Base-by-base conservation (phyloP, 225 moss, liverwort and hornwort genomes). In the Polytrichum commune region DNA sequence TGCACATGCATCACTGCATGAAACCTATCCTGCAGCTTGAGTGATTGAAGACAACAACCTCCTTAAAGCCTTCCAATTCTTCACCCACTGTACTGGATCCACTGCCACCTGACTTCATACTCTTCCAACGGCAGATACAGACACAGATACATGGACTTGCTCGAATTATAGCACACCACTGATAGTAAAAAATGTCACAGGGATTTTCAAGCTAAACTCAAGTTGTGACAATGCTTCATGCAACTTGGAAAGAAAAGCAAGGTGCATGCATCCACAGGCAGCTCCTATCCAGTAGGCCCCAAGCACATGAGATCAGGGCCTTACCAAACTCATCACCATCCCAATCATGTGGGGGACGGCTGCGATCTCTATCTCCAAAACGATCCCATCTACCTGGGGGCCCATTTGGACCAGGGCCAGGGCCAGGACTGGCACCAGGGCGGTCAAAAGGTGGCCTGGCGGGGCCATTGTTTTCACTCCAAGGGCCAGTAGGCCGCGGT, bases 351-450 rank as follows among this genome's bases (percentile, higher is more conserved):
- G 89, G 61, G 72, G 79, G 81, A 56, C 98, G 98, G 18, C 91
- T 90, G 73, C 87, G 85, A 30, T 97, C 93, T 71, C 89, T 79
- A 53, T 93, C 91, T 69, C 84, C 85, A 70, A 85, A 79, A 53
- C 85, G 91, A 71, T 98, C 98, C 98, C 95, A 91, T 83, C 93
- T 79, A 77, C 91, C 92, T 67, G 84, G 82, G 24, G 85, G 78
- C 6, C 78, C 80, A 53, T 32, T 61, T 25, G 76, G 38, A 55
- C 54, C 55, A 62, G 63, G 54, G 60, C 60, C 60, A 62, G 54
- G 53, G n/a, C 60, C 60, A 23, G 22, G 60, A 61, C 60, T n/a
- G 3, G 75, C 19, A 71, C 79, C 79, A 29, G 78, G 80, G 53
- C 92, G 88, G 69, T 97, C 92, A 65, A 84, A 86, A 19, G 85